Evolutionary conservation across 1,284 basidiomycete species (phyloP).

Genomic region (Ceratobasidium theobromae): DNA sequence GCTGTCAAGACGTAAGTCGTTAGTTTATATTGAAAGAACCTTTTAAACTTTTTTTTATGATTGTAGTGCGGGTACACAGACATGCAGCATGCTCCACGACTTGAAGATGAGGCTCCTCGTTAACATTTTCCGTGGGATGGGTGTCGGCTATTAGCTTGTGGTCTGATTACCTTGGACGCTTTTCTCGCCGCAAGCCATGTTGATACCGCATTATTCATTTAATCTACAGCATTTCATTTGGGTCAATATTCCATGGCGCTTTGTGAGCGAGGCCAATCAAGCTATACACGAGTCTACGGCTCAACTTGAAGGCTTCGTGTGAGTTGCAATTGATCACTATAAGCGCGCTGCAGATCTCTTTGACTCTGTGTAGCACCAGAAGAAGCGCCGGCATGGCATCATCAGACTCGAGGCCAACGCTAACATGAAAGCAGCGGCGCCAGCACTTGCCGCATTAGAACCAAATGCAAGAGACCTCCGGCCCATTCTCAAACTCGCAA

Average conservation of each 20-base stretch:
- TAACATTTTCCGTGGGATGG: constrained; percentile 6
- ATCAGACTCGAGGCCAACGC: not conserved
- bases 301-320: too few relatives aligned
- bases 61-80: not conserved
- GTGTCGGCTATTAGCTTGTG: not conserved
- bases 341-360: too few relatives aligned
- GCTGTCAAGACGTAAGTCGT: not conserved
- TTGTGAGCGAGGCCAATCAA: not conserved
- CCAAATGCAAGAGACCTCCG: not conserved
- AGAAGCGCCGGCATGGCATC: too few relatives aligned
- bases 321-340: too few relatives aligned
- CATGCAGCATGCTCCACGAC: not conserved
- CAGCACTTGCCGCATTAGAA: not conserved
- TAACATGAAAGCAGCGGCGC: constrained; percentile 2
- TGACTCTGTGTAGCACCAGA: too few relatives aligned
- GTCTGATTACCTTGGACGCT: not conserved
- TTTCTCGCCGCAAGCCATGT: not conserved
- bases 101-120: constrained; percentile 14
- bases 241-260: too few relatives aligned
- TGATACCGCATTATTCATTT: not conserved
- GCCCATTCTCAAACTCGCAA: constrained; percentile 4
- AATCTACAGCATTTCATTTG: not conserved
- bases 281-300: too few relatives aligned
- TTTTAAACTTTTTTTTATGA: too few relatives aligned
- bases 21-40: too few relatives aligned